Evolutionary conservation across 129 eudicot species (phyloP).

Genomic region (Lactuca saligna): DNA sequence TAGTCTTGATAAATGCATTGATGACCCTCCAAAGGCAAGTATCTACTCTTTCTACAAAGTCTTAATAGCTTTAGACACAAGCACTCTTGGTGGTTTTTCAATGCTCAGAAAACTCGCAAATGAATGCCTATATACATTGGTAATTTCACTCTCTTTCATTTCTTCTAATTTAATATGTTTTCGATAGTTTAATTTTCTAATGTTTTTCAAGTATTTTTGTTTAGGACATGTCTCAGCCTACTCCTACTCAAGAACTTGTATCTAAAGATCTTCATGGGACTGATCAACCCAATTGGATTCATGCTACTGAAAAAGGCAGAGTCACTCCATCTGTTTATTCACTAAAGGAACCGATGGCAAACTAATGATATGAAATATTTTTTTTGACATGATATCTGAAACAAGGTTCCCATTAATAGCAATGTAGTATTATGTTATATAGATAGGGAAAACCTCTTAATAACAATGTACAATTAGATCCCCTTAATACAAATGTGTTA

Average conservation of each 20-base stretch:
- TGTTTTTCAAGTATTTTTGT: neutral
- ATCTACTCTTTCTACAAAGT: slow-evolving; percentile 89
- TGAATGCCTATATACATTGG: slow-evolving; percentile 87
- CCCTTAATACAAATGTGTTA: no score
- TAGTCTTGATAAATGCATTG: slow-evolving; percentile 48
- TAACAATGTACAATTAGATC: no score
- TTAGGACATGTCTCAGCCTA: slow-evolving; percentile 80
- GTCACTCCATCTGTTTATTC: no score
- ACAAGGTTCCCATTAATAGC: no score
- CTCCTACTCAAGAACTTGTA: slow-evolving; percentile 85
- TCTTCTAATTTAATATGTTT: neutral
- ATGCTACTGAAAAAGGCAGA: no score
- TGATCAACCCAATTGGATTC: no score
- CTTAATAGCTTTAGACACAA: slow-evolving; percentile 90
- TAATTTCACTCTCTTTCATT: slow-evolving; percentile 14
- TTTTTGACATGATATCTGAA: no score
- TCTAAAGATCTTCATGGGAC: slow-evolving; percentile 88
- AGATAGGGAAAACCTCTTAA: no score
- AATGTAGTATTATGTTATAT: no score
- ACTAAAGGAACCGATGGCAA: no score
- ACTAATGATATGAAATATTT: no score
- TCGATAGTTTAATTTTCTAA: neutral
- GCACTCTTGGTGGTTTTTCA: slow-evolving; percentile 96
- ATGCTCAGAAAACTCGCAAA: slow-evolving; percentile 84
- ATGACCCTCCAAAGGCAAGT: slow-evolving; percentile 58